Evolutionary conservation across 257 asterid species (phyloP), one percentile per base, ranked within the genome.

Genomic region (Nicotiana otophora): DNA sequence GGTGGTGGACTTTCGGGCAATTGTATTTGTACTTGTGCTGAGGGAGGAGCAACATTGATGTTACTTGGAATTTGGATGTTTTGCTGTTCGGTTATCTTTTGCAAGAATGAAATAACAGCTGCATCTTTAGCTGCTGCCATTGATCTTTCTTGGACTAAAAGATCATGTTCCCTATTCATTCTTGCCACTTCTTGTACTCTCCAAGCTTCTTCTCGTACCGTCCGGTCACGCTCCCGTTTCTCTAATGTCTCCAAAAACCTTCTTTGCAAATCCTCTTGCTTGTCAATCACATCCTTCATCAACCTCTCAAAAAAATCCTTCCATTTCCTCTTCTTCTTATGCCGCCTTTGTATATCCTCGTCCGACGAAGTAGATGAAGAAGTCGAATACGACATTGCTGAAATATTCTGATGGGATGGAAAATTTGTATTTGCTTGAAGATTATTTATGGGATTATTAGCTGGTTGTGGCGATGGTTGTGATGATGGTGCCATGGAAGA

Each of bases 301-400:
- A 96, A 53, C 80, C 87, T 86, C 51, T 88, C 93, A 62, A 96
- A 90, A 77, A 88, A 94, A 19, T 90, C 98, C 89, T 92, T 91
- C 95, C 97, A 93, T 69, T 93, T 94, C 82, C 99, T 83, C 92
- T 96, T 96, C 89, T 87, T 88, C 42, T 90, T 90, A 5, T 86
- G 84, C 81, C 91, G 86, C 86, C 90, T 84, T 48, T 88, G 93
- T 23, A 91, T 88, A 11, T 90, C 97, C 89, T 93, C 99, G 30
- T 94, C 99, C 0, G 98, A 93, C 0, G 98, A 93, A 0, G 99
- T 92, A 0, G 97, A 93, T 1, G 98, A 94, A 17, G 98, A 94
- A 4, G 97, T 87, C 5, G 97, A 90, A 81, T 89, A 86, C 28
- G 97, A 87, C 33, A 83, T 17, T 61, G 82, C 58, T 9, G 89